Base-by-base conservation (phyloP, 768 basidiomycete genomes). In the Mycena galericulata region DNA sequence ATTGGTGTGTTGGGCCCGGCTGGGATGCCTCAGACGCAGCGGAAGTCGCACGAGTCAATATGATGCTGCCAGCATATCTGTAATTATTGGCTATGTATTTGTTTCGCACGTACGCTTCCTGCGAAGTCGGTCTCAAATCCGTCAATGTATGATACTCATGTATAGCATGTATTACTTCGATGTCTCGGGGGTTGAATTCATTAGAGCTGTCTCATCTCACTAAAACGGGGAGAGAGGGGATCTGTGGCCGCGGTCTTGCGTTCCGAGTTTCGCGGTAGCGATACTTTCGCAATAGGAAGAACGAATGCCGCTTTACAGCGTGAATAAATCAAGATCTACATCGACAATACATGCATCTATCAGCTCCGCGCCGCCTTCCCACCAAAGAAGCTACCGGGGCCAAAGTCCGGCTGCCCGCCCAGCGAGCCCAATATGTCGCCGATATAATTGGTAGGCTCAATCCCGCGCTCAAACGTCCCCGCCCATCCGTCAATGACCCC, bases 401-500 rank as follows among this genome's bases (percentile, higher is more conserved):
- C 70, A 61, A 69, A 73, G 22, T 72, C 67, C 10, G 67, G 70
- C 26, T 59, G 20, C 11, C 67, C 72, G 2, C 70, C 70, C 41
- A 65, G 43, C 15, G 68, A 73, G 4, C 76, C 79, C 3, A 76
- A 70, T 30, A 79, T 73, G 41, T 80, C 78, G 0, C 79, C 79
- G 14, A 79, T 29, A 50, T 70, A 75, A 62, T 77, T 78, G 14
- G 56, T 65, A 11, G 82, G 74, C 51, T 70, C 69, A 32, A 84
- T 73, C 22, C 83, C 83, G 4, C 40, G 54, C 30, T 60, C 68
- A 71, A 81, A 84, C 30, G 62, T 73, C 9, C 68, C 56, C 12
- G 77, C 68, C 83, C 83, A 84, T 46, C 76, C 74, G 10, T 63
- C 60, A 30, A 83, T 34, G 64, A 84, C 82, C 47, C 78, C 78